Evolutionary conservation across 164 flowering plant species (phyloP).

Genomic region (Liriodendron chinense): DNA sequence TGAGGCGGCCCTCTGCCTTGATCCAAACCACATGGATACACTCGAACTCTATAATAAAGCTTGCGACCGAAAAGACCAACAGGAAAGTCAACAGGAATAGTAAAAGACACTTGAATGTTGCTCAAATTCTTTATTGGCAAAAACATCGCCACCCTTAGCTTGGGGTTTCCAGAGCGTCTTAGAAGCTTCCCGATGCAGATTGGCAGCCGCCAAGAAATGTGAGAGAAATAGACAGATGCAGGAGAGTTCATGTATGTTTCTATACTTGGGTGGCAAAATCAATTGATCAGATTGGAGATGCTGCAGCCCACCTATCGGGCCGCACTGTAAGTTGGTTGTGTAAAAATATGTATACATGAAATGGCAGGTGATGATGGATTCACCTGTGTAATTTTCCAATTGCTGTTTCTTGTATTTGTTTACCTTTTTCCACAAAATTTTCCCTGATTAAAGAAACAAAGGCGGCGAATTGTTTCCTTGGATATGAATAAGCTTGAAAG

Average conservation of each 20-base stretch:
- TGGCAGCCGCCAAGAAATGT: neutral
- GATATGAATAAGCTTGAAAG: too few relatives aligned
- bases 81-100: neutral
- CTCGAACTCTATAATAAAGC: constrained; percentile 53
- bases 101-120: neutral
- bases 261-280: constrained; percentile 5
- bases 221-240: neutral
- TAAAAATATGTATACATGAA: constrained; percentile 20
- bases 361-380: constrained; percentile 3
- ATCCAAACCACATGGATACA: constrained; percentile 62
- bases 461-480: neutral
- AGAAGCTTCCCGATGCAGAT: constrained; percentile 12
- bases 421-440: neutral
- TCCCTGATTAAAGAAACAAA: constrained; percentile 5
- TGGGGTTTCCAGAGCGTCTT: constrained; percentile 4
- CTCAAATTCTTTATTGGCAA: constrained; percentile 11
- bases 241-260: constrained; percentile 13
- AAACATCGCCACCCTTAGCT: constrained; percentile 10
- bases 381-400: neutral
- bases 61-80: neutral
- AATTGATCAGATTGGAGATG: constrained; percentile 6
- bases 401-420: neutral
- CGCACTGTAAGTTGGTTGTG: neutral
- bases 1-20: constrained; percentile 88
- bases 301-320: neutral